Base-by-base conservation (phyloP, 2,329 filamentous ascomycete genomes). In the Colletotrichum aenigma region DNA sequence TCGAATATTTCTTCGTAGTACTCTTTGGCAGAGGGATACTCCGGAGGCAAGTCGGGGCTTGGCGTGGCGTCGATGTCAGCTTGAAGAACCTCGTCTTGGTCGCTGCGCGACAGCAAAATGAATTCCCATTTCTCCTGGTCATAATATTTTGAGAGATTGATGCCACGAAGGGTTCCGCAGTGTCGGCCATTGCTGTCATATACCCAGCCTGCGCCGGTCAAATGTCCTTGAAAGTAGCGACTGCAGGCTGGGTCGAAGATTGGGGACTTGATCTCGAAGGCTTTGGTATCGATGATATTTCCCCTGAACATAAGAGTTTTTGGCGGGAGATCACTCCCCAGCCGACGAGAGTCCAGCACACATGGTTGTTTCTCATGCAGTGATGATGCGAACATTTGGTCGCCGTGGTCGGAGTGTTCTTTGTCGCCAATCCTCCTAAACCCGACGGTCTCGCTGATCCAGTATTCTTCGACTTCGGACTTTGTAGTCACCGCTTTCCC, bases 1-100 rank as follows among this genome's bases (percentile, higher is more conserved):
- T 71, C 69, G 32, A 71, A 71, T 9, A 71, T n/a, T 28, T 60
- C 58, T 48, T 66, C 60, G 56, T 71, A 66, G 32, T 71, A 71
- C 28, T 71, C 61, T 26, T 38, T 30, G 8, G 28, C 34, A 7
- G 61, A 60, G 3, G 21, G 34, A 0, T 71, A 71, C 32, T 71
- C 69, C 21, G 7, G 38, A 30, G 69, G 69, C 30, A 66, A 16
- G 9, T 58, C 4, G 7, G 28, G 24, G 28, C 12, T 24, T 9
- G 10, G 43, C n/a, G n/a, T 52, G n/a, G 43, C 36, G 32, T 66
- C 69, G 10, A 71, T 58, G 32, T 71, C 61, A 30, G 48, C 48
- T 36, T 71, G 69, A 1, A 62, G 32, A 18, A 71, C 30, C 36
- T 66, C 24, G 12, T 71, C 69, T 55, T 71, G 69, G 4, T 66